These are phyloP conservation scores for Cnidoscolus chayamansa DNA, from an alignment of 441 rosid species.

Conservation along the genomic window DNA sequence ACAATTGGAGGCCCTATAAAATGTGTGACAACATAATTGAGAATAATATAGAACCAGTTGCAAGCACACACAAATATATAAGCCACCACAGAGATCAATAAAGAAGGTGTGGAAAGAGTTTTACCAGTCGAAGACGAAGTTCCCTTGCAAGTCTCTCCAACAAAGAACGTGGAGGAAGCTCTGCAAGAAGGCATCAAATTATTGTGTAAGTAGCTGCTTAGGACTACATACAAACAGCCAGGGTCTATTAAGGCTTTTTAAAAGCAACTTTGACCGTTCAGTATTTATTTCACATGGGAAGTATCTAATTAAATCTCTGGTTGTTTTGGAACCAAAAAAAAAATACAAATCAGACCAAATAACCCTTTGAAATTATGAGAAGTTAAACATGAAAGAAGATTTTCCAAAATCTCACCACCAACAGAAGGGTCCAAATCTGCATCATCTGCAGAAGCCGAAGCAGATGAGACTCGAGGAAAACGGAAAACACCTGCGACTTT, in stretches of 20 bases:
- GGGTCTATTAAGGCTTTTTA: neutral
- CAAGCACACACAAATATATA: neutral
- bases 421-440: conserved; percentile 76
- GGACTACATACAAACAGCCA: neutral
- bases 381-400: neutral
- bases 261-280: neutral
- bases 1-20: conserved; percentile 70
- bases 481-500: conserved; percentile 55
- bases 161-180: conserved; percentile 81
- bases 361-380: neutral
- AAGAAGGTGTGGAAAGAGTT: neutral
- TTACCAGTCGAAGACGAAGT: conserved; percentile 71
- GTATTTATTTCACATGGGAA: neutral
- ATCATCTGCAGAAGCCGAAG: conserved; percentile 83
- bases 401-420: conserved; percentile 45
- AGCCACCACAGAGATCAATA: conserved; percentile 2
- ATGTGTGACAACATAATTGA: neutral
- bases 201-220: neutral
- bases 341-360: neutral
- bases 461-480: conserved; percentile 88
- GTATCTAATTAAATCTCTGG: neutral
- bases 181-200: conserved; percentile 38
- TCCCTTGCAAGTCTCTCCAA: conserved; percentile 80
- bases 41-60: conserved; percentile 1
- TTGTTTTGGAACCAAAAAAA: neutral